Evolutionary conservation across 805 yeast species (phyloP).

Genomic region (Barnettozyma vustinii): DNA sequence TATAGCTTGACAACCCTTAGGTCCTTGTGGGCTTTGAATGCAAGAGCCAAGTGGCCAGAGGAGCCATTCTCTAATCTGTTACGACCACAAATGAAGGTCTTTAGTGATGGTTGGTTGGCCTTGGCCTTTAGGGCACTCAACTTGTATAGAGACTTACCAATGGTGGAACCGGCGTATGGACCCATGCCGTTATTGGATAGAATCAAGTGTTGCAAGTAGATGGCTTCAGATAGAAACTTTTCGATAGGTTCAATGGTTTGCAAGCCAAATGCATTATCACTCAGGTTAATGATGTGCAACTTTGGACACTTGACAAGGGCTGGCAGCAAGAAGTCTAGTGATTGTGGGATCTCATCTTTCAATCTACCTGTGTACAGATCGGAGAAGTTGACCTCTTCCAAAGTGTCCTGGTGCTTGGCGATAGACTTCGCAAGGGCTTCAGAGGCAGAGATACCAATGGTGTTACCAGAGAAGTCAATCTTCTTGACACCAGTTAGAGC

Average conservation of each 20-base stretch:
- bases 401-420: constrained; percentile 35
- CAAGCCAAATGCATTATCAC: constrained; percentile 96
- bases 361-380: constrained; percentile 94
- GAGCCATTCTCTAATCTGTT: constrained; percentile 97
- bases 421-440: constrained; percentile 57
- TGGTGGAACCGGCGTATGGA: constrained; percentile 93
- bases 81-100: constrained; percentile 93
- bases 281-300: constrained; percentile 69
- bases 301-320: constrained; percentile 65
- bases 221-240: constrained; percentile 65
- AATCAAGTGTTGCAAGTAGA: constrained; percentile 77
- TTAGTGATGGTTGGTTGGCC: constrained; percentile 44
- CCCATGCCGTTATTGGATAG: constrained; percentile 97
- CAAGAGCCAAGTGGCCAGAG: constrained; percentile 75
- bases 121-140: constrained; percentile 60
- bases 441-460: constrained; percentile 89
- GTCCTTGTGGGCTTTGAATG: constrained; percentile 72
- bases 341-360: constrained; percentile 88
- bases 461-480: constrained; percentile 86
- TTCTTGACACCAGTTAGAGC: constrained; percentile 36
- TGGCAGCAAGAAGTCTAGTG: constrained; percentile 67
- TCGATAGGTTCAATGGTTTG: constrained; percentile 91
- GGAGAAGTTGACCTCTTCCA: constrained; percentile 73
- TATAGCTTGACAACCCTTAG: constrained; percentile 73
- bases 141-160: constrained; percentile 78